Conservation (phyloP, 2,329 filamentous ascomycete genomes). For the Aspergillus felis region DNA sequence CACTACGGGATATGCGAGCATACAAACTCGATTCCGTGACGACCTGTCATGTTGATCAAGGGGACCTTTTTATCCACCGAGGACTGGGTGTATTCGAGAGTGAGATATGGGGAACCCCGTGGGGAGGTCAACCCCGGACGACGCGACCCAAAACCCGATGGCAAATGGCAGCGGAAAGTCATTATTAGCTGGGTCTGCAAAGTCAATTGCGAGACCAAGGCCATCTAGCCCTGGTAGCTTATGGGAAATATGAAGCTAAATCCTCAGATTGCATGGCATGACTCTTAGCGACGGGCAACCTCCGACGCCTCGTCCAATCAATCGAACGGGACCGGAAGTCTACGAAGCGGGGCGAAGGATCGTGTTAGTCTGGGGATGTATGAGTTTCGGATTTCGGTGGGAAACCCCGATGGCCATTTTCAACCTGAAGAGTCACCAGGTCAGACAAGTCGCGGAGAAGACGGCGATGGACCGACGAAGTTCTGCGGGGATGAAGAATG, state of each 20-base stretch:
- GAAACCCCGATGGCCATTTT: conserved; percentile 6
- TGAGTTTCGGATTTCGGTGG: conserved; percentile 21
- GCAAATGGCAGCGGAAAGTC: neutral
- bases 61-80: neutral
- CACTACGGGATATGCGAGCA: neutral
- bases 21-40: neutral
- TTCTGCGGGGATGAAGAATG: neutral
- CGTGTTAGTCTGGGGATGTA: conserved; percentile 1
- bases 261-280: neutral
- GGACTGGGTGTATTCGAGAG: neutral
- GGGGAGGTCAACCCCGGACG: conserved; percentile 21
- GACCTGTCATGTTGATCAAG: neutral
- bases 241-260: neutral
- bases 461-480: neutral
- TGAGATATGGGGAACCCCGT: conserved; percentile 18
- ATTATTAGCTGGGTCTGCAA: neutral
- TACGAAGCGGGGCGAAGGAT: conserved; percentile 1
- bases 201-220: neutral
- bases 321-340: neutral
- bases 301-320: conserved; percentile 19
- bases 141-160: conserved; percentile 10
- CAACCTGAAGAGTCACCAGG: neutral
- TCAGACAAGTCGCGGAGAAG: neutral
- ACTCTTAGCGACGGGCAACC: conserved; percentile 12
- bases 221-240: neutral